Evolutionary conservation across 257 asterid species (phyloP).

Genomic region (Forsythia viridissima): DNA sequence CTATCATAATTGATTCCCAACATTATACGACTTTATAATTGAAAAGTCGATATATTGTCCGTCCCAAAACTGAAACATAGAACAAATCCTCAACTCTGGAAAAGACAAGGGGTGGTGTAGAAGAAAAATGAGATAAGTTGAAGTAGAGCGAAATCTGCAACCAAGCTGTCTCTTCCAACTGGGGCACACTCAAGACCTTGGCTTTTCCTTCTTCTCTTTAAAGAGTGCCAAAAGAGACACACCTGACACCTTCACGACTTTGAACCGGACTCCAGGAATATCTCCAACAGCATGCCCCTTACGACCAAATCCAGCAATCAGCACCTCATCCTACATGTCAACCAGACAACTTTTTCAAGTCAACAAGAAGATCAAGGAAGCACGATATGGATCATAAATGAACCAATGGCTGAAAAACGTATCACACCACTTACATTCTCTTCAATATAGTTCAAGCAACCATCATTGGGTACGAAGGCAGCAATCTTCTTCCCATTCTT

Average conservation of each 20-base stretch:
- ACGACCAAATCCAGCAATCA: conserved; percentile 78
- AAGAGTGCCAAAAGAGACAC: conserved; percentile 74
- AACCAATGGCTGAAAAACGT: no score
- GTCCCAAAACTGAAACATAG: background rate
- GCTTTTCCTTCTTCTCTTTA: conserved; percentile 79
- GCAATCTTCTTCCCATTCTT: conserved; percentile 77
- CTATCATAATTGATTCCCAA: background rate
- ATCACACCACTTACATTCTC: conserved; percentile 49
- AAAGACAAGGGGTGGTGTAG: background rate
- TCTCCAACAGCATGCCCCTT: conserved; percentile 80
- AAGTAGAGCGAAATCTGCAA: background rate
- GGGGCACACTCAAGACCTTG: conserved; percentile 42
- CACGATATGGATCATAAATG: background rate
- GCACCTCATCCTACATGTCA: conserved; percentile 60
- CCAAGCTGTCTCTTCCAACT: background rate
- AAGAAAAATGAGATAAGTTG: background rate
- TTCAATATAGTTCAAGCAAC: conserved; percentile 70
- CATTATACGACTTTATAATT: background rate
- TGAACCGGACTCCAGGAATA: conserved; percentile 76
- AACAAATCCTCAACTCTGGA: background rate
- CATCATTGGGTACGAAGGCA: conserved; percentile 74
- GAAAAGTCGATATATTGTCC: background rate
- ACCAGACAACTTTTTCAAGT: background rate
- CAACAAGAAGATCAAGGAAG: background rate
- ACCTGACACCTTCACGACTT: conserved; percentile 79